Conservation (phyloP, 2,329 filamentous ascomycete genomes). For the Trichoderma lentiforme region DNA sequence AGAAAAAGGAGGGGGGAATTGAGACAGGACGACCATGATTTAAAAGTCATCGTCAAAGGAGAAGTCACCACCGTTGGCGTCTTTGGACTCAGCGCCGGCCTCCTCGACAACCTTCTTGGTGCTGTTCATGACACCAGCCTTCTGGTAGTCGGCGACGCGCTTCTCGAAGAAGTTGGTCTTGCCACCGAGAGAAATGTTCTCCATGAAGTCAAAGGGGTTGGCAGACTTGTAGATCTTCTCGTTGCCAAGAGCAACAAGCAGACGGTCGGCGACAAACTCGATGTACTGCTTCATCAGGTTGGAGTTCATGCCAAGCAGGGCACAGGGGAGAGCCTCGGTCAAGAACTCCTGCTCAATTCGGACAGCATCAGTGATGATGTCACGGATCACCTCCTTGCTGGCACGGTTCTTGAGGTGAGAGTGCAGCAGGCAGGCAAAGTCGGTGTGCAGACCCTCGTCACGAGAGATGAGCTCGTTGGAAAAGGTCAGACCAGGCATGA, state of each 20-base stretch:
- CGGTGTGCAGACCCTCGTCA: slow-evolving; percentile 98
- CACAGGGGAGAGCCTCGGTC: slow-evolving; percentile 89
- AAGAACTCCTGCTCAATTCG: slow-evolving; percentile 96
- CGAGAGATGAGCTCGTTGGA: slow-evolving; percentile 99
- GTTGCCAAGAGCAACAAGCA: slow-evolving; percentile 89
- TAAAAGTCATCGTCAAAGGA: slow-evolving; percentile 97
- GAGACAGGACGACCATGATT: slow-evolving; percentile 36
- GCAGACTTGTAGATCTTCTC: slow-evolving; percentile 86
- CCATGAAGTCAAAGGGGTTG: slow-evolving; percentile 99
- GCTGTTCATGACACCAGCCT: slow-evolving; percentile 96
- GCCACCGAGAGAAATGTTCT: slow-evolving; percentile 96
- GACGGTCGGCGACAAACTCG: slow-evolving; percentile 96
- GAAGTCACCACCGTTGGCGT: slow-evolving; percentile 72
- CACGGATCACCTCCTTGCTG: slow-evolving; percentile 72
- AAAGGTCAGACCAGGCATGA: slow-evolving; percentile 98
- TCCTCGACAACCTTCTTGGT: slow-evolving; percentile 64
- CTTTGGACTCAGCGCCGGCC: slow-evolving; percentile 46
- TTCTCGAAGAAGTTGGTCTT: slow-evolving; percentile 99
- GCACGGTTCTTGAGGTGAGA: slow-evolving; percentile 95
- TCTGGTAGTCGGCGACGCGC: slow-evolving; percentile 98
- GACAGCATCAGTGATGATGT: slow-evolving; percentile 93
- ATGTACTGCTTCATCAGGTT: slow-evolving; percentile 99
- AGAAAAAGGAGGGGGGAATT: slow-evolving; percentile 20
- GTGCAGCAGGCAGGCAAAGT: slow-evolving; percentile 96
- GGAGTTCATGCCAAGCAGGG: slow-evolving; percentile 95